Base-by-base conservation (phyloP, 208 protist genomes). In the Acanthamoeba healyi region DNA sequence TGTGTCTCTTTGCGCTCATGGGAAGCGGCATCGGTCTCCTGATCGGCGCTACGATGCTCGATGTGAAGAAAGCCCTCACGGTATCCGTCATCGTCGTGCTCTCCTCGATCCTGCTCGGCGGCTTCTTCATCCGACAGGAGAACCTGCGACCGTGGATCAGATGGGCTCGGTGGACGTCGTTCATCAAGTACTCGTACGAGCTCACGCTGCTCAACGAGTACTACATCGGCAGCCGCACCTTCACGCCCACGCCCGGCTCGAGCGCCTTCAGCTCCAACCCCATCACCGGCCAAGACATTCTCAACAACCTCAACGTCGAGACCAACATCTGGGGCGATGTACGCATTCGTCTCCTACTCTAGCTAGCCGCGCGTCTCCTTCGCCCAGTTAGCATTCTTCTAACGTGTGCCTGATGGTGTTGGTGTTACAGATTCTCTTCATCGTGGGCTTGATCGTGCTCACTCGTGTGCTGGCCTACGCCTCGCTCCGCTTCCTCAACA, bases 11-110 rank as follows among this genome's bases (percentile, higher is more conserved):
- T 40, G 63, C 67, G 24, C 29, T 79, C 32, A 3, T 81, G 24
- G 94, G 63, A 9, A 93, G 94, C 49, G 72, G 40, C 26, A 19
- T 96, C 46, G 95, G 94, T 34, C 34, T 96, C 36, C 6, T 93
- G 0, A 58, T 95, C 38, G 70, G 87, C 36, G 82, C 70, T 38
- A 79, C 94, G 0, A 34, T 58, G 15, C 51, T 77, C 58, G 49
- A 93, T 29, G 34, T 93, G 24, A 79, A 93, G 63, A 79, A 70
- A 26, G 87, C 58, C 32, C 29, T 93, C 19, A 93, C 87, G 1
- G 6, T 79, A 3, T 93, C 51, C 2, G 2, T 49, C 70, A 65
- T 94, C n/a, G 49, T 54, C 29, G 63, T 92, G 42, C 40, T 94
- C 4, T 14, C 67, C 10, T 56, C 67, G 0, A n/a, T 95, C 26